phyloP scores from a whole-genome alignment of 176 grass and related monocot species.

The Neostapfia colusana region DNA sequence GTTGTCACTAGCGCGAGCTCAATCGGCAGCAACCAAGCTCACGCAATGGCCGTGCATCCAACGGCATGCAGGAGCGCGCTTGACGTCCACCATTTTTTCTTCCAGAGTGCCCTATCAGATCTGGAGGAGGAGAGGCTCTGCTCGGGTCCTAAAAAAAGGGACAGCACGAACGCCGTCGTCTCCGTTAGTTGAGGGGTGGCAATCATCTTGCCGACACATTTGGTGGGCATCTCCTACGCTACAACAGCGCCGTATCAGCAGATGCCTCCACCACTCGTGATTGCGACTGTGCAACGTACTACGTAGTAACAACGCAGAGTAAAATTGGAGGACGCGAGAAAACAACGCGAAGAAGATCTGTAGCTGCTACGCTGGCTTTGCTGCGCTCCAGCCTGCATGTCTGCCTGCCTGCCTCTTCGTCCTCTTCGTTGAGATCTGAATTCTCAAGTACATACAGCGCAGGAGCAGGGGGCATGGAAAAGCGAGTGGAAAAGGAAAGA shows the following conservation, averaged over 20 bases:
- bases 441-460: conserved; percentile 6
- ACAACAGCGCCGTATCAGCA: background rate
- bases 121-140: background rate
- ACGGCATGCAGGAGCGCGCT: background rate
- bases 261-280: conserved; percentile 20
- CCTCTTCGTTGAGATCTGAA: conserved; percentile 28
- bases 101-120: conserved; percentile 18
- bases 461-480: conserved; percentile 8
- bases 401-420: background rate
- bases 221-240: conserved; percentile 43
- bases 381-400: conserved; percentile 18
- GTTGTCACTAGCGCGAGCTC: background rate
- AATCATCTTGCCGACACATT: conserved; percentile 51
- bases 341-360: background rate
- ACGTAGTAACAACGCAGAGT: background rate
- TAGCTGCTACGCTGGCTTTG: background rate
- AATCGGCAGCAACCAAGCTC: background rate
- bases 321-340: background rate
- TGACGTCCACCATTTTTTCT: background rate
- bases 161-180: too few species aligned
- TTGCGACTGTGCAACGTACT: conserved; percentile 5
- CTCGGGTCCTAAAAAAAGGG: conserved; percentile 7
- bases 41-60: conserved; percentile 23
- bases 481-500: background rate
- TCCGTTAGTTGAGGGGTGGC: conserved; percentile 50